These are phyloP conservation scores for Cubamyces sp. DNA, from an alignment of 768 basidiomycete genomes.

Conservation along the genomic window DNA sequence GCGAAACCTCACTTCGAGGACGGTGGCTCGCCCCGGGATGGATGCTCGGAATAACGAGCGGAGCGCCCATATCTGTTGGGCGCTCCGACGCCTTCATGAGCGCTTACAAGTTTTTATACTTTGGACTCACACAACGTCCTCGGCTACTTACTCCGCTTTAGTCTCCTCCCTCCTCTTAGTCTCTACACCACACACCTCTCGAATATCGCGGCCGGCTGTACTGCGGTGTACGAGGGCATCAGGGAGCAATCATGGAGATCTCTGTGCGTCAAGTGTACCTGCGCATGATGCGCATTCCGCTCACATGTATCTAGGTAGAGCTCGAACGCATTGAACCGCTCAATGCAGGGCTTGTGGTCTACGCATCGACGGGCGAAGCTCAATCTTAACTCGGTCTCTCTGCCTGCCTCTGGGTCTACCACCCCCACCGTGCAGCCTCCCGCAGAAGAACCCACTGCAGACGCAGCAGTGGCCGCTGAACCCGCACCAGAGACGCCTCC, in stretches of 20 bases:
- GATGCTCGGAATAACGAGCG: too few species aligned
- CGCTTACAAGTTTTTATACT: constrained; percentile 1
- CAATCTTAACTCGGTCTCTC: constrained; percentile 57
- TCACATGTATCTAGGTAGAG: constrained; percentile 57
- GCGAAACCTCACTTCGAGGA: too few species aligned
- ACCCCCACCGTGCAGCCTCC: constrained; percentile 23
- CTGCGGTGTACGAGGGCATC: not conserved
- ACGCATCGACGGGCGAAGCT: constrained; percentile 64
- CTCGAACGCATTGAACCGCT: constrained; percentile 73
- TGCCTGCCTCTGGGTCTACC: constrained; percentile 31
- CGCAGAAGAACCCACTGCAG: constrained; percentile 28
- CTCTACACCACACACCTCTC: too few species aligned
- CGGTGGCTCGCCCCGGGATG: too few species aligned
- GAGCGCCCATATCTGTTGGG: not conserved
- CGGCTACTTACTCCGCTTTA: not conserved
- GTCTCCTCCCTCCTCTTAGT: too few species aligned
- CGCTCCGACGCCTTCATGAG: not conserved
- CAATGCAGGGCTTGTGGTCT: constrained; percentile 82
- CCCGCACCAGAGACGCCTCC: not conserved
- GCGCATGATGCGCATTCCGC: not conserved
- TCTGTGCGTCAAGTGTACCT: constrained; percentile 20
- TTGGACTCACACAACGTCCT: not conserved
- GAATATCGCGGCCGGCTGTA: not conserved
- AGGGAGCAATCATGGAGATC: constrained; percentile 21
- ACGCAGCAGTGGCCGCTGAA: constrained; percentile 3